phyloP scores from a whole-genome alignment of 2,329 filamentous ascomycete species.

The Xylaria sp. region DNA sequence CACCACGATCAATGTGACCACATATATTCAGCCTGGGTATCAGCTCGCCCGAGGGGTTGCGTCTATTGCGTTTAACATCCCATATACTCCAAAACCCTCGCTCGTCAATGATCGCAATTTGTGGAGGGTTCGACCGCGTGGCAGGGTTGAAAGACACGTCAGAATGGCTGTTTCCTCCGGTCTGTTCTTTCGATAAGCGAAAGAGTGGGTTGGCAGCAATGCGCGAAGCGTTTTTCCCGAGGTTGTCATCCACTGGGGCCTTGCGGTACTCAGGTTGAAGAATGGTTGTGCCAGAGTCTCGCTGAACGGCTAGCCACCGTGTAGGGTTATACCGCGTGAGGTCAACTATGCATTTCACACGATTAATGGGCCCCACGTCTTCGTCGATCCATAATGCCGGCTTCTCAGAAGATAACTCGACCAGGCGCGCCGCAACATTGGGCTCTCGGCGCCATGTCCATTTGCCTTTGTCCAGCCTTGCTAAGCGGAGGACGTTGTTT shows the following conservation, averaged over 20 bases:
- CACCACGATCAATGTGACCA: conserved; percentile 58
- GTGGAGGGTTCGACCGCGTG: conserved; percentile 61
- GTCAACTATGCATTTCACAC: conserved; percentile 62
- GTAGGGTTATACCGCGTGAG: conserved; percentile 52
- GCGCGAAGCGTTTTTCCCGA: conserved; percentile 55
- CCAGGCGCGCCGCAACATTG: conserved; percentile 59
- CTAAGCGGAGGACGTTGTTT: conserved; percentile 68
- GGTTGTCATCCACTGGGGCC: conserved; percentile 41
- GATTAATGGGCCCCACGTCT: conserved; percentile 57
- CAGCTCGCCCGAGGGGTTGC: conserved; percentile 50
- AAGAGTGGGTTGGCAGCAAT: conserved; percentile 67
- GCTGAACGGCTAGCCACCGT: conserved; percentile 67
- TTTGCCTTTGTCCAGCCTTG: conserved; percentile 60
- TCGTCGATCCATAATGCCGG: conserved; percentile 65
- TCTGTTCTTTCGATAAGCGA: conserved; percentile 62
- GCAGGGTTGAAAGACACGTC: conserved; percentile 74
- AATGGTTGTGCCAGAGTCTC: conserved; percentile 62
- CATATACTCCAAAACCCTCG: conserved; percentile 75
- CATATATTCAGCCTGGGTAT: conserved; percentile 51
- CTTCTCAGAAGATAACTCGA: conserved; percentile 57
- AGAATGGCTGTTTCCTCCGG: conserved; percentile 66
- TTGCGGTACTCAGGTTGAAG: conserved; percentile 62
- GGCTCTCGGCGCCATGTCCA: conserved; percentile 65
- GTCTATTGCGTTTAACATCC: conserved; percentile 61
- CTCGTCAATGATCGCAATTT: conserved; percentile 74